phyloP scores from a whole-genome alignment of 495 filamentous ascomycete species.

The Podospora australis region DNA sequence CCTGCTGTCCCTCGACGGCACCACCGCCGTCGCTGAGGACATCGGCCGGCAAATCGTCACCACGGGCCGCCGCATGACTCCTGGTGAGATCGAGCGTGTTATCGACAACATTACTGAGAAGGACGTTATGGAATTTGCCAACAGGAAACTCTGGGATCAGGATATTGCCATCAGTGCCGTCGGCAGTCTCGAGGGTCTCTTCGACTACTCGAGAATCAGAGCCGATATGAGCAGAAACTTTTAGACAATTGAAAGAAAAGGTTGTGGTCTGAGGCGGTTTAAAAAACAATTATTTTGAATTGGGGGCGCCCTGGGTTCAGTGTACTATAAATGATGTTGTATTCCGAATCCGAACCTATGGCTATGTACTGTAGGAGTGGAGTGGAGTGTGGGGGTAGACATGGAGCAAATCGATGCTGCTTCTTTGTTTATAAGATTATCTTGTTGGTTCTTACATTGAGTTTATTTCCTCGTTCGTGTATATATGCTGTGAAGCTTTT shows the following conservation, averaged over 20 bases:
- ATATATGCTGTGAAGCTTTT: background rate
- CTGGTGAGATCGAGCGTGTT: constrained; percentile 88
- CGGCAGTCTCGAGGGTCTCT: constrained; percentile 80
- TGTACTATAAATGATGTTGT: constrained; percentile 34
- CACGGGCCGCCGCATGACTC: constrained; percentile 81
- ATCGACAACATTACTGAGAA: constrained; percentile 87
- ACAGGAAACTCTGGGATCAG: constrained; percentile 90
- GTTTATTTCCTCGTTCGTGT: background rate
- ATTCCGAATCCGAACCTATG: constrained; percentile 19
- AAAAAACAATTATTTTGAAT: too few species aligned
- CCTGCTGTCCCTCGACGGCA: constrained; percentile 92
- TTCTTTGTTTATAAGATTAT: constrained; percentile 14
- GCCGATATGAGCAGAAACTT: constrained; percentile 85
- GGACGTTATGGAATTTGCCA: constrained; percentile 93
- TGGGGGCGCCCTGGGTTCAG: constrained; percentile 21
- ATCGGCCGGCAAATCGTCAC: constrained; percentile 98
- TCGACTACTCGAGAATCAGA: constrained; percentile 86
- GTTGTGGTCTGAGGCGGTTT: background rate
- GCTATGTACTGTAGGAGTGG: constrained; percentile 31
- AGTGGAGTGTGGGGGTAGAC: constrained; percentile 21
- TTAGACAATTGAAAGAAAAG: constrained; percentile 17
- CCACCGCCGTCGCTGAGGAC: constrained; percentile 94
- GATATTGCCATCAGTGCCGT: constrained; percentile 90
- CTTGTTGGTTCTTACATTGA: background rate
- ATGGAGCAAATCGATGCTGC: constrained; percentile 29